Base-by-base conservation (phyloP, 441 rosid species). In the Monsonia emarginata region DNA sequence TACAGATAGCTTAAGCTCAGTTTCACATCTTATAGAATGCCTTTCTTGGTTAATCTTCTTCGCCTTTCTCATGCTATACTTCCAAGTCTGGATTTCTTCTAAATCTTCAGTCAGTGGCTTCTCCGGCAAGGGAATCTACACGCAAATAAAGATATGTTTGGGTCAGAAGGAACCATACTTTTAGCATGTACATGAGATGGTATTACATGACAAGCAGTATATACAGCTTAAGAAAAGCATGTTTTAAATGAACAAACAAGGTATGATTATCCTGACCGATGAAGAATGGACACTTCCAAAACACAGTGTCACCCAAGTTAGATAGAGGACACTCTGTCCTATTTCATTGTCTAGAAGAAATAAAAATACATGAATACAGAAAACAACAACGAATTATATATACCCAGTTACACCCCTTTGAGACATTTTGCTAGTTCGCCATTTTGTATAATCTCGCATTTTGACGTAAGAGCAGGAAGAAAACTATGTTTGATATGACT, bases 1-100 rank as follows among this genome's bases (percentile, higher is more conserved):
- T 86, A 92, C 99, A 75, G 90, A 82, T 65, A 95, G 95, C 82
- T 92, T 91, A 63, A 92, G 95, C 73, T 95, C 99, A 61, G 80
- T 63, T 77, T 91, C 97, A 77, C 99, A 95, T 16, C 98, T 90
- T 76, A 88, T 93, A 6, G 98, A 86, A 83, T 95, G 93, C 81
- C 95, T 85, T 85, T 95, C 98, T 18, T 63, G 72, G 69, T 95
- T 95, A 75, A 83, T 81, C 76, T 92, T 95, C 65, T 78, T 86
- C 30, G 76, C 80, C 46, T 64, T 72, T 74, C 81, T 86, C 19
- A 81, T 38, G 79, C 84, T 88, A 97, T 97, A 88, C 74, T 78
- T 95, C 99, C 99, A 88, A 74, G 87, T 81, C 72, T 74, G 79
- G 63, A 83, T 57, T 73, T 80, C 85, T 57, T 70, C 72, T 67